Conservation (phyloP, 768 basidiomycete genomes). For the Suillus subaureus region DNA sequence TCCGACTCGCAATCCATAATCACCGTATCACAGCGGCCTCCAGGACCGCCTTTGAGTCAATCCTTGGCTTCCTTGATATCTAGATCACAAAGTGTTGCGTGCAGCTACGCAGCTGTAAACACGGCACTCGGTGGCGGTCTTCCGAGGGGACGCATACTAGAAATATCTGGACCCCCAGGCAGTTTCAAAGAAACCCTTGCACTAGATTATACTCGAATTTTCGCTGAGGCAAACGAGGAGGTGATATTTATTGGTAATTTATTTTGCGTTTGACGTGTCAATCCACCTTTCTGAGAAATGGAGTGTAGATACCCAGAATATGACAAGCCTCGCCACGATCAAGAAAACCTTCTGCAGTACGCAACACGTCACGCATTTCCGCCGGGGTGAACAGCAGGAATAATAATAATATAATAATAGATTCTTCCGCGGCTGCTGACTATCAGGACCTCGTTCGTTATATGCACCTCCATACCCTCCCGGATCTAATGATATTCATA, state of each 20-base stretch:
- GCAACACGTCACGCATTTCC: not conserved
- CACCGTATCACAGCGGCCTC: conserved; percentile 39
- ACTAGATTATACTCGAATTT: conserved; percentile 48
- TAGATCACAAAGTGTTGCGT: conserved; percentile 18
- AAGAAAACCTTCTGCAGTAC: conserved; percentile 26
- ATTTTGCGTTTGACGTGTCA: not conserved
- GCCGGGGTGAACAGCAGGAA: not conserved
- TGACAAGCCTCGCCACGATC: conserved; percentile 41
- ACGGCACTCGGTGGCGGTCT: conserved; percentile 66
- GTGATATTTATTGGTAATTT: conserved; percentile 65
- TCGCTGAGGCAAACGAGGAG: conserved; percentile 49
- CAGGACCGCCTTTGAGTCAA: conserved; percentile 47
- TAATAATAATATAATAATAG: conserved; percentile 30
- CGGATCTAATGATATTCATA: conserved; percentile 61
- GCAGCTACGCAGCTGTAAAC: conserved; percentile 52
- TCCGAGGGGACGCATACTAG: conserved; percentile 60
- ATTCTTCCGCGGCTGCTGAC: conserved; percentile 42
- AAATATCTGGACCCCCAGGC: conserved; percentile 79
- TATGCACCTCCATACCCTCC: conserved; percentile 43
- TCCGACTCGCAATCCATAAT: conserved; percentile 50
- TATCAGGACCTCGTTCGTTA: conserved; percentile 27
- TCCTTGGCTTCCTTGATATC: conserved; percentile 50
- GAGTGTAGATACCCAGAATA: conserved; percentile 50
- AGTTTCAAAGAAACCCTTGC: conserved; percentile 62
- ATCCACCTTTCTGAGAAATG: conserved; percentile 10